Evolutionary conservation across 352 stramenopile species (phyloP).

Genomic region (Phytophthora ohioensis): DNA sequence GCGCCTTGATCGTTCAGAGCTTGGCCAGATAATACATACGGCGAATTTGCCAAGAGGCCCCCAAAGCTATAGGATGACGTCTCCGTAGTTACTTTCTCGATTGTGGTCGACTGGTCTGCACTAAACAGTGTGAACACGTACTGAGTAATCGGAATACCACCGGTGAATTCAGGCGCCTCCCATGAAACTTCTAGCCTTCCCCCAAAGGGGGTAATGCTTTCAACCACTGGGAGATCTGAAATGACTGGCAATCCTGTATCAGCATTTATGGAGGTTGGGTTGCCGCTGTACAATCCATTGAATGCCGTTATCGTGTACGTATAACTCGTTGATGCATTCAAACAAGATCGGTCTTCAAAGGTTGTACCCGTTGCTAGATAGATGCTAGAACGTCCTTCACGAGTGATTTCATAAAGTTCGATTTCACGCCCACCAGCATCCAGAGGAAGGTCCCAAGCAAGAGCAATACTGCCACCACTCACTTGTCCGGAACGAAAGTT

Average conservation of each 20-base stretch:
- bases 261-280: background rate
- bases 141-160: slow-evolving; percentile 42
- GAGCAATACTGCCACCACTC: slow-evolving; percentile 41
- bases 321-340: slow-evolving; percentile 46
- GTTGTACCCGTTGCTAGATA: slow-evolving; percentile 22
- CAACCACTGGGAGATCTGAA: slow-evolving; percentile 38
- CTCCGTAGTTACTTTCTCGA: slow-evolving; percentile 13
- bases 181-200: slow-evolving; percentile 57
- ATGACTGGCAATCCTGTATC: slow-evolving; percentile 36
- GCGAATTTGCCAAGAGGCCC: slow-evolving; percentile 31
- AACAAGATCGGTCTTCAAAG: slow-evolving; percentile 44
- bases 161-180: slow-evolving; percentile 47
- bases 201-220: slow-evolving; percentile 39
- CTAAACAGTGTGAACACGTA: slow-evolving; percentile 37
- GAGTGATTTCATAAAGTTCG: slow-evolving; percentile 51
- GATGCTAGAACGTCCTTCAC: slow-evolving; percentile 16
- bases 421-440: slow-evolving; percentile 60
- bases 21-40: slow-evolving; percentile 37
- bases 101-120: background rate
- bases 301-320: slow-evolving; percentile 54
- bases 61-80: slow-evolving; percentile 23
- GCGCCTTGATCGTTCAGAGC: slow-evolving; percentile 30
- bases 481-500: slow-evolving; percentile 13
- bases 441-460: slow-evolving; percentile 53
- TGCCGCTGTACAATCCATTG: slow-evolving; percentile 48